These are phyloP conservation scores for Cornus controversa DNA, from an alignment of 148 eudicot species.

Conservation along the genomic window DNA sequence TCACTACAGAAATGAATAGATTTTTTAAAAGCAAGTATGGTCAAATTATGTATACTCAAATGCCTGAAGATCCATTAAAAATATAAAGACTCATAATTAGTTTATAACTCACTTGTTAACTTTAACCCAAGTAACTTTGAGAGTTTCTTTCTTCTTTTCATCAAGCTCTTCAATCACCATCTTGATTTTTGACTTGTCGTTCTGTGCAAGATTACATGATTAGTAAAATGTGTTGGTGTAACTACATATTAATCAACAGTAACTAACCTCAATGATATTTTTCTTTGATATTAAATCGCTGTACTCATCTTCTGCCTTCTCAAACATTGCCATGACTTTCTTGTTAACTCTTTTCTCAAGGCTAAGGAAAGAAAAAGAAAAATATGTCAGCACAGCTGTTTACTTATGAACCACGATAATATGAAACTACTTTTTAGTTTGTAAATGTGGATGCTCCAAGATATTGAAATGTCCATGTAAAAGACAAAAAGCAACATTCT, in stretches of 20 bases:
- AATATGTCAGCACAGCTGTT: background rate
- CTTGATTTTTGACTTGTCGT: slow-evolving; percentile 93
- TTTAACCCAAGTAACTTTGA: slow-evolving; percentile 93
- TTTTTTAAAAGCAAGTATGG: background rate
- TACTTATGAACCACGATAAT: background rate
- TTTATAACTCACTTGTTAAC: slow-evolving; percentile 63
- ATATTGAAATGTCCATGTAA: background rate
- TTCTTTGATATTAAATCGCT: slow-evolving; percentile 85
- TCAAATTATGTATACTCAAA: background rate
- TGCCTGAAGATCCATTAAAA: slow-evolving; percentile 6
- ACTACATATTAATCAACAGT: slow-evolving; percentile 8
- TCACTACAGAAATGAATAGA: slow-evolving; percentile 53
- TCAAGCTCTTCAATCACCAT: slow-evolving; percentile 96
- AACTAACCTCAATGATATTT: slow-evolving; percentile 85
- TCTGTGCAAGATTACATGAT: slow-evolving; percentile 36
- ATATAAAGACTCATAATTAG: background rate
- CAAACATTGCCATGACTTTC: slow-evolving; percentile 96
- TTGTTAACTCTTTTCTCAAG: slow-evolving; percentile 97
- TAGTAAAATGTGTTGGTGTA: background rate
- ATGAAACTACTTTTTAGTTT: background rate
- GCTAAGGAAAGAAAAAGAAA: slow-evolving; percentile 36
- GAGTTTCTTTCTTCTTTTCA: slow-evolving; percentile 95
- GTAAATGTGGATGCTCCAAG: background rate
- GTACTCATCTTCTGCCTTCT: slow-evolving; percentile 97
- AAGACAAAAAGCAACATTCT: background rate